phyloP scores from a whole-genome alignment of 2,329 filamentous ascomycete genomes.

The Alternaria sp. region DNA sequence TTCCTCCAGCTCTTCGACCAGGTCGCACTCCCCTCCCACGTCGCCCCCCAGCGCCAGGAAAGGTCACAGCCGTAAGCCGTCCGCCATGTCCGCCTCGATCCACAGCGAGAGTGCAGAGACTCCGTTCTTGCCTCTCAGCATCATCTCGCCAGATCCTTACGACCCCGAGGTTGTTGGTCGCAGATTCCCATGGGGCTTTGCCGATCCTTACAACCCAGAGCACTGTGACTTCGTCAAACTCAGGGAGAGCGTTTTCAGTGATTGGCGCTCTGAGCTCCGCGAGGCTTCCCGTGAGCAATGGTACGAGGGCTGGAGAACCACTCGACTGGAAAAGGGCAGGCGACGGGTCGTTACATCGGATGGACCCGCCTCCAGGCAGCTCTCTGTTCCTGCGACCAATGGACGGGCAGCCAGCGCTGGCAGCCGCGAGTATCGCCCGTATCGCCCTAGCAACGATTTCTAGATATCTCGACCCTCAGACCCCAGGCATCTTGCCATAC shows the following conservation, averaged over 20 bases:
- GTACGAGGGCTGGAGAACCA: conserved; percentile 94
- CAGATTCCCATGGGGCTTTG: conserved; percentile 95
- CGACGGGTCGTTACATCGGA: conserved; percentile 39
- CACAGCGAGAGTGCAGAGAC: conserved; percentile 50
- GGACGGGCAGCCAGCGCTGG: conserved; percentile 46
- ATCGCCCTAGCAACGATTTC: conserved; percentile 28
- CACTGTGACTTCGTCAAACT: conserved; percentile 94
- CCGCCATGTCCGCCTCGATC: conserved; percentile 48
- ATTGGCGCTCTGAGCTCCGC: conserved; percentile 90
- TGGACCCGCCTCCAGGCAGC: conserved; percentile 32
- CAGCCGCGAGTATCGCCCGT: conserved; percentile 33
- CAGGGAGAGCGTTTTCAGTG: conserved; percentile 89
- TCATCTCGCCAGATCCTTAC: conserved; percentile 93
- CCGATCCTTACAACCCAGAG: conserved; percentile 85
- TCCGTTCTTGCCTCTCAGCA: conserved; percentile 84
- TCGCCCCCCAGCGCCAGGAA: conserved; percentile 41
- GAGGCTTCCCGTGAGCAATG: conserved; percentile 89
- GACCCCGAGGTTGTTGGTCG: conserved; percentile 80
- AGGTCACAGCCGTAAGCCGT: conserved; percentile 50
- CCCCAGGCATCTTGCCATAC: neutral
- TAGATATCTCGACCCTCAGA: conserved; percentile 1
- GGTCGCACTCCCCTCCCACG: conserved; percentile 40
- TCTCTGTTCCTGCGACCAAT: conserved; percentile 33
- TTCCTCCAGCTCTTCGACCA: conserved; percentile 40
- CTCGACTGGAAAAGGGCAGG: conserved; percentile 48